Conservation (phyloP, 441 rosid genomes). For the Erodium moschatum region DNA sequence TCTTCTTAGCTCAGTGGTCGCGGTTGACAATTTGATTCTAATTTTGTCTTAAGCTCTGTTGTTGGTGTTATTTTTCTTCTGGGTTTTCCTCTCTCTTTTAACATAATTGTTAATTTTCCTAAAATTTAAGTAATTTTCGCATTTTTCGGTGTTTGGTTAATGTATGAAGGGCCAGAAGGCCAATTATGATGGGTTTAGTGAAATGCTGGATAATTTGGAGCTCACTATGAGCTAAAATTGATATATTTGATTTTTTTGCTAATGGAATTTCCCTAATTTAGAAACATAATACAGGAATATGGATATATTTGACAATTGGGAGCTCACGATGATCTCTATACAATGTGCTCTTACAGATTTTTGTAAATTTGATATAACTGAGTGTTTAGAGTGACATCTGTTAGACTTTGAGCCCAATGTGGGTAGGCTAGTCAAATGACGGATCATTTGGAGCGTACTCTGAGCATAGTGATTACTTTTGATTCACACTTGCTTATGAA, state of each 20-base stretch:
- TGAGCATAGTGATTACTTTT: not conserved
- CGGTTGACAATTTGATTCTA: not conserved
- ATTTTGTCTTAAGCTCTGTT: too few relatives aligned
- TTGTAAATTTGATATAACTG: not conserved
- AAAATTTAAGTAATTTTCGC: not conserved
- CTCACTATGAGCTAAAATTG: not conserved
- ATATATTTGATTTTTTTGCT: too few relatives aligned
- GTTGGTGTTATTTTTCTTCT: not conserved
- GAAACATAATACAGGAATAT: not conserved
- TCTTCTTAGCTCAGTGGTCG: not conserved
- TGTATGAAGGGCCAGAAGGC: not conserved
- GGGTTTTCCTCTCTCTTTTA: not conserved
- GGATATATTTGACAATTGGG: too few relatives aligned
- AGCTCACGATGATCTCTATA: too few relatives aligned
- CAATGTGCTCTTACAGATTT: not conserved
- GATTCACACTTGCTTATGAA: not conserved
- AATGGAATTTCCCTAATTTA: not conserved
- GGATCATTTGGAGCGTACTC: not conserved
- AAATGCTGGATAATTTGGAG: slow-evolving; percentile 2
- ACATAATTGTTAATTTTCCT: not conserved
- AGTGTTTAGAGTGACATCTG: not conserved
- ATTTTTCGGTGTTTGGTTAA: not conserved
- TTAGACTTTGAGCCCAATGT: not conserved
- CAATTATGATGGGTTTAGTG: not conserved
- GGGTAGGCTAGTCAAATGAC: not conserved